phyloP scores from a whole-genome alignment of 208 protist species.

The Trypanosoma boissoni region DNA sequence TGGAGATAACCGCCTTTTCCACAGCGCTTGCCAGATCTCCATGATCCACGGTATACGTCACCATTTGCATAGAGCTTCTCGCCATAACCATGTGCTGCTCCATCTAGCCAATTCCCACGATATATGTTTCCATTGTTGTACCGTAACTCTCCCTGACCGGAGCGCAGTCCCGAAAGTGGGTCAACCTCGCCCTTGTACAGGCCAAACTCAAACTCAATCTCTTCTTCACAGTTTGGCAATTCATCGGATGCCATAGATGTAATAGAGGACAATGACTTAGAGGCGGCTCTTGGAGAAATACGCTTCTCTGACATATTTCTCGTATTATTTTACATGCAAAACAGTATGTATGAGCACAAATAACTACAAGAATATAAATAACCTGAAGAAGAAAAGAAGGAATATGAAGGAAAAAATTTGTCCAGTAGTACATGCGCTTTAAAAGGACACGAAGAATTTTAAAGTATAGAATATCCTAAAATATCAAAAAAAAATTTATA shows the following conservation, averaged over 20 bases:
- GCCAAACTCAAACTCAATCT: constrained; percentile 61
- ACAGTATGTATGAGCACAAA: too few relatives aligned
- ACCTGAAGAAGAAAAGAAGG: too few relatives aligned
- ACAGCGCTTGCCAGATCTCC: constrained; percentile 49
- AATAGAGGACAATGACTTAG: neutral
- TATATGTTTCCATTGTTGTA: constrained; percentile 82
- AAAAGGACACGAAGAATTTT: too few relatives aligned
- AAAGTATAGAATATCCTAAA: too few relatives aligned
- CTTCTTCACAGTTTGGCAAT: constrained; percentile 10
- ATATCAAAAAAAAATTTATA: too few relatives aligned
- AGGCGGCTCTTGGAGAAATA: neutral
- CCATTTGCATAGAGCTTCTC: constrained; percentile 75
- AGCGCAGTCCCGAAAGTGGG: constrained; percentile 38
- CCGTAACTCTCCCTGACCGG: constrained; percentile 56
- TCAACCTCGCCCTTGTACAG: constrained; percentile 58
- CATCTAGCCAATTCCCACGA: constrained; percentile 66
- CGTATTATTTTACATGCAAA: neutral
- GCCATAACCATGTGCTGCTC: constrained; percentile 56
- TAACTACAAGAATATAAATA: too few relatives aligned
- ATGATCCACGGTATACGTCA: constrained; percentile 72
- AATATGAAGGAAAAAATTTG: too few relatives aligned
- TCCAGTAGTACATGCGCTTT: too few relatives aligned
- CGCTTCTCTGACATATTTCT: neutral
- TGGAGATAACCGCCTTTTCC: constrained; percentile 64
- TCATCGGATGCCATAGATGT: neutral